Evolutionary conservation across 345 rosid species (phyloP), one percentile per base, ranked within the genome.

Genomic region (Moricandia moricandioides): DNA sequence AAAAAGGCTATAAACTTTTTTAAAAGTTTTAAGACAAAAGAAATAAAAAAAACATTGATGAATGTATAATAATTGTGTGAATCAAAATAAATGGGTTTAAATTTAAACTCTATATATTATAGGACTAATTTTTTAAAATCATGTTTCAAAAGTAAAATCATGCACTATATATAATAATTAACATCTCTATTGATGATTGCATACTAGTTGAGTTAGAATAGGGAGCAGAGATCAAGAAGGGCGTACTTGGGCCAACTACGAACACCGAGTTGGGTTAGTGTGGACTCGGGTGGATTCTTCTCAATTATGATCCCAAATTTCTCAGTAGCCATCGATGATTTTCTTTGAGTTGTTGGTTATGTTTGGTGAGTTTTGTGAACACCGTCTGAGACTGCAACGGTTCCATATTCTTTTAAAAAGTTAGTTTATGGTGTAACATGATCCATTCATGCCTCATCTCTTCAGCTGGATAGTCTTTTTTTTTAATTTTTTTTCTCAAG

Each of bases 161-260:
- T n/a, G n/a, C n/a, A n/a, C n/a, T n/a, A n/a, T n/a, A n/a, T n/a
- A n/a, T n/a, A n/a, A n/a, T n/a, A n/a, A n/a, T n/a, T n/a, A n/a
- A n/a, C n/a, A n/a, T n/a, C n/a, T n/a, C n/a, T 21, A 39, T 9
- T 39, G 45, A 39, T 39, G 45, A 10, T 10, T 39, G 45, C 9
- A 12, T 39, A 39, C 13, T 8, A 39, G 12, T 39, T 39, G 45
- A 9, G 45, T 39, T 39, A 5, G 49, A 43, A 43, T 43, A 12
- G 5, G 12, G 49, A 43, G 14, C 1, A 12, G 37, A 33, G 37
- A 33, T 33, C 8, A 43, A 13, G 14, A 4, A 4, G 49, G 1
- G 10, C 69, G 40, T 83, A 93, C 93, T 91, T 93, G 63, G 93
- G 88, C 98, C 98, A 93, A 26, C 72, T 78, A 40, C 89, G 88